Percentiles rank a stretch among this genome's conserved stretches.
These are phyloP conservation scores for Tolypocladium cylindrosporum DNA, from an alignment of 2,329 filamentous ascomycete species.

Conservation along the genomic window DNA sequence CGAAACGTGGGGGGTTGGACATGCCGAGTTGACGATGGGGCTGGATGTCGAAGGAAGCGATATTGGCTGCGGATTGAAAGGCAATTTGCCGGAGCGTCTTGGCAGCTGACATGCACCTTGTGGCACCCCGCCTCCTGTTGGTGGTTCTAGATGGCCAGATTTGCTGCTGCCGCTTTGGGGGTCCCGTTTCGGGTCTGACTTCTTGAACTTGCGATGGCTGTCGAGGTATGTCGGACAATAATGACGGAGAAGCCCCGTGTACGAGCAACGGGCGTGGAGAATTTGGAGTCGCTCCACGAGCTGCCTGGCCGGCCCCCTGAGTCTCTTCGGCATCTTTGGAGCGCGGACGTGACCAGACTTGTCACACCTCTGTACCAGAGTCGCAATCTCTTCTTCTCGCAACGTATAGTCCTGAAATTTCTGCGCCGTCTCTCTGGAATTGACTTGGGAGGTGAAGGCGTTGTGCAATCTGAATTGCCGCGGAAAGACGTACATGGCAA, in stretches of 20 bases:
- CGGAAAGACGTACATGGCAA: constrained; percentile 92
- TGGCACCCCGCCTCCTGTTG: not conserved
- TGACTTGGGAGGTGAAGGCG: constrained; percentile 66
- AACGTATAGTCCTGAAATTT: constrained; percentile 76
- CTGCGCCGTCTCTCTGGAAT: constrained; percentile 57
- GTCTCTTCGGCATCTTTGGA: constrained; percentile 48
- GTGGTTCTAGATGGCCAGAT: not conserved
- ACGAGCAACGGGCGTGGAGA: constrained; percentile 66
- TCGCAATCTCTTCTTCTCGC: constrained; percentile 69
- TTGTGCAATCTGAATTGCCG: constrained; percentile 85
- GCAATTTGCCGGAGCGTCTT: constrained; percentile 2
- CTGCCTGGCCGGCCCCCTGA: constrained; percentile 50
- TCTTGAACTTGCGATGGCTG: not conserved
- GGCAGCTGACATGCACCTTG: not conserved
- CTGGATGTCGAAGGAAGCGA: constrained; percentile 8
- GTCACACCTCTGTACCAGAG: constrained; percentile 10
- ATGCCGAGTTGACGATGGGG: constrained; percentile 57
- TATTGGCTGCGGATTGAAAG: constrained; percentile 1
- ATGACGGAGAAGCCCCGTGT: constrained; percentile 65
- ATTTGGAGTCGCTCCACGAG: constrained; percentile 61
- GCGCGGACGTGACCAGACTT: constrained; percentile 4
- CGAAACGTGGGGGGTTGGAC: constrained; percentile 59
- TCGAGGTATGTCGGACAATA: constrained; percentile 57
- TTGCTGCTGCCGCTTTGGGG: not conserved
- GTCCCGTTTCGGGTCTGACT: not conserved